These are phyloP conservation scores for Oxytropis ochrocephala DNA, from an alignment of 306 rosid species.

Conservation along the genomic window DNA sequence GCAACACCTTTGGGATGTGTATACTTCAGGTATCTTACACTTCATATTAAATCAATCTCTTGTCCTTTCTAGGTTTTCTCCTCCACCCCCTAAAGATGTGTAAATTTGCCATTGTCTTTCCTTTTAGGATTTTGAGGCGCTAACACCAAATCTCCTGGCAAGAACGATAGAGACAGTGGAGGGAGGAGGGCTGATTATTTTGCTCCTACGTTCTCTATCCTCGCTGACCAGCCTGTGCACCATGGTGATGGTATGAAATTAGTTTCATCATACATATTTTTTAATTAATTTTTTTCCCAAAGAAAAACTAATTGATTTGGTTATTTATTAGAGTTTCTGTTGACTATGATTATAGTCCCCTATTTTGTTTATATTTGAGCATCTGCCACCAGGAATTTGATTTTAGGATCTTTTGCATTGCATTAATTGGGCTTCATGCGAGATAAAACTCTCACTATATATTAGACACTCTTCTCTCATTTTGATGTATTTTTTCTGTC, in stretches of 20 bases:
- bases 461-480: not conserved
- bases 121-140: constrained; percentile 83
- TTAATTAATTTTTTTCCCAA: not conserved
- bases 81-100: not conserved
- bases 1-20: constrained; percentile 95
- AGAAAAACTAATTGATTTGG: not conserved
- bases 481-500: not conserved
- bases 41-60: constrained; percentile 3
- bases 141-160: constrained; percentile 91
- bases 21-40: constrained; percentile 63
- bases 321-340: not conserved
- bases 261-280: constrained; percentile 8
- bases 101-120: constrained; percentile 18
- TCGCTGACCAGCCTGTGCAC: constrained; percentile 90
- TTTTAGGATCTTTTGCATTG: not conserved
- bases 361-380: not conserved
- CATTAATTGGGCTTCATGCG: not conserved
- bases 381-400: not conserved
- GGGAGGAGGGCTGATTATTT: constrained; percentile 89
- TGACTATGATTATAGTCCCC: not conserved
- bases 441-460: not conserved
- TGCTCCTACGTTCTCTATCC: constrained; percentile 69
- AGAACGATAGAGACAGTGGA: constrained; percentile 96
- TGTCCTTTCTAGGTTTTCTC: not conserved
- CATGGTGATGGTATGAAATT: constrained; percentile 84